phyloP scores from a whole-genome alignment of 2,329 filamentous ascomycete species.

The Clonostachys sp. region DNA sequence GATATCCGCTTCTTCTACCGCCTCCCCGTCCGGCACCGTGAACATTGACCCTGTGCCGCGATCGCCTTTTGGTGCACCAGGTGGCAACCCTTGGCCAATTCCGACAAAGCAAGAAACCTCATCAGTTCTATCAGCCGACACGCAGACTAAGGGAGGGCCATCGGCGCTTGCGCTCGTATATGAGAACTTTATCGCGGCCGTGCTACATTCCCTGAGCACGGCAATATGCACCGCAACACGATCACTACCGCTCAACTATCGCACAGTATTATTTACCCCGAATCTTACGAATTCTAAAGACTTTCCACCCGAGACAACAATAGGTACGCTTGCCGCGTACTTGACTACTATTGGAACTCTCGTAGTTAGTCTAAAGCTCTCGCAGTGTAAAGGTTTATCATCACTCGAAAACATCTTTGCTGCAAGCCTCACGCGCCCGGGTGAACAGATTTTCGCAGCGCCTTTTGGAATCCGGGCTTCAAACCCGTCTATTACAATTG shows the following conservation, averaged over 20 bases:
- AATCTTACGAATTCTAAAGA: constrained; percentile 19
- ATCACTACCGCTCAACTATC: constrained; percentile 48
- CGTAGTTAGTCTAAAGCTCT: constrained; percentile 42
- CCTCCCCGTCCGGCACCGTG: too few species aligned
- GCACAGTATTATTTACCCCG: constrained; percentile 42
- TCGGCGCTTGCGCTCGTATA: constrained; percentile 28
- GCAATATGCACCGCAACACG: constrained; percentile 42
- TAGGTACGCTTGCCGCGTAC: constrained; percentile 48
- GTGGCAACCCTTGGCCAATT: too few species aligned
- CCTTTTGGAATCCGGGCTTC: constrained; percentile 41
- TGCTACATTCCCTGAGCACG: constrained; percentile 43
- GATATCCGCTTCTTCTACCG: too few species aligned
- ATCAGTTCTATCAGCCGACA: too few species aligned
- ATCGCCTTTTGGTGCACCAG: too few species aligned
- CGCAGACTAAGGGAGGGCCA: too few species aligned
- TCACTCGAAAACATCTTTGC: constrained; percentile 37
- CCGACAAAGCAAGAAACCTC: too few species aligned
- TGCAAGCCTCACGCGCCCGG: constrained; percentile 30
- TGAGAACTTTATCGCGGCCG: constrained; percentile 49
- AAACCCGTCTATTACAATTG: constrained; percentile 10
- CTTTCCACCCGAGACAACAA: constrained; percentile 17
- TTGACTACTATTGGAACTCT: constrained; percentile 52
- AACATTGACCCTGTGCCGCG: too few species aligned
- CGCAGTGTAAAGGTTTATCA: constrained; percentile 39
- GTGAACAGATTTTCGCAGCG: constrained; percentile 45